phyloP scores from a whole-genome alignment of 305 asterid genomes.

The Andrographis paniculata region DNA sequence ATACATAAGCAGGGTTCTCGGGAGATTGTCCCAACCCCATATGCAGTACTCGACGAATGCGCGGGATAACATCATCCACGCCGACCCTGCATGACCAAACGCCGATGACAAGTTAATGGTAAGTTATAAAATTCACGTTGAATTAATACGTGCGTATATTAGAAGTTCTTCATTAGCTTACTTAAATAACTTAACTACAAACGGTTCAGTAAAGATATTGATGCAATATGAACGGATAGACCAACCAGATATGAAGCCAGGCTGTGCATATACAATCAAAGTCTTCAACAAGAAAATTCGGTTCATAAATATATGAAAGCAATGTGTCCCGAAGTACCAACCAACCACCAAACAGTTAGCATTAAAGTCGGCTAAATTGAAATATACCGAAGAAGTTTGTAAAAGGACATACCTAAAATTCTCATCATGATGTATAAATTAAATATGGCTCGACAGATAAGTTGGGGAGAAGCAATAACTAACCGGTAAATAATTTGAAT shows the following conservation, averaged over 20 bases:
- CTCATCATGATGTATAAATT: background rate
- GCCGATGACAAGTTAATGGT: no score
- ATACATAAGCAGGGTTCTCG: slow-evolving; percentile 64
- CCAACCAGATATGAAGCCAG: no score
- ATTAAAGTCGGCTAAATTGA: background rate
- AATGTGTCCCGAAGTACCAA: background rate
- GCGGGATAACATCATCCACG: slow-evolving; percentile 61
- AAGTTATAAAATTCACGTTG: no score
- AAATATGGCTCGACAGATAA: background rate
- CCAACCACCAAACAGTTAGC: background rate
- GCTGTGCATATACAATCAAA: no score
- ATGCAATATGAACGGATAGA: no score
- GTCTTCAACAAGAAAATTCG: background rate
- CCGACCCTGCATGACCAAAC: slow-evolving; percentile 54
- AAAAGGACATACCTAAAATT: background rate
- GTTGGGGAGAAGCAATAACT: slow-evolving; percentile 11
- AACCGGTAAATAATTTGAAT: slow-evolving; percentile 74
- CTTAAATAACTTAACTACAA: no score
- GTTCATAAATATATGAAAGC: background rate
- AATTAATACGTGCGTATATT: no score
- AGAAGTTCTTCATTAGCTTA: no score
- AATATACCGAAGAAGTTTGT: background rate
- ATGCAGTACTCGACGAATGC: slow-evolving; percentile 51
- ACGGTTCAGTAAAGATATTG: no score
- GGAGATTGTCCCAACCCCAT: slow-evolving; percentile 78